Evolutionary conservation across 2,329 filamentous ascomycete genomes (phyloP), one percentile per base, ranked within the genome.

Genomic region (Aspergillus spinulosporus): DNA sequence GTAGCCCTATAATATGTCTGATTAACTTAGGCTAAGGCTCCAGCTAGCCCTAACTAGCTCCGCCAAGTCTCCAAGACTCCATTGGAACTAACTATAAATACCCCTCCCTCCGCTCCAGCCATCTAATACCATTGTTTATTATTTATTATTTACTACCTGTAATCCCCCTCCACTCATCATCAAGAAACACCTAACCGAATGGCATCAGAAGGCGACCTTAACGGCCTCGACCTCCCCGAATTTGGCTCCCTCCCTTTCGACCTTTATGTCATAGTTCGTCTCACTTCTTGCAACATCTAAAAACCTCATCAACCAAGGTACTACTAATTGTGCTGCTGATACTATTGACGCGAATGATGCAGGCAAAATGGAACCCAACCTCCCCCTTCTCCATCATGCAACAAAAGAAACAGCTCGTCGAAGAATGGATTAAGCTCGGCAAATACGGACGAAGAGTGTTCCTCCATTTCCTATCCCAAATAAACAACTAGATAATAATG

Each of bases 291-390:
- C 11, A 28, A 26, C 11, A 43, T 21, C 40, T 26, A 26, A 43
- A 31, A 45, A 45, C 28, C 43, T 12, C 21, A 31, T 21, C 28
- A 12, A 45, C 5, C 43, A 45, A 45, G 43, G 26, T 45, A 45
- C 21, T 31, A 29, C 21, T 45, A 45, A 5, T 29, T 12, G 43
- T 45, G 43, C 43, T 45, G 11, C 43, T 45, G 21, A 37, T 48
- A 8, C 45, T 48, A 48, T 37, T 37, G 11, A 48, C 28, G 45
- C 31, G 32, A 42, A 40, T 43, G 15, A 49, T 49, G 2, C 42
- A 63, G 61, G 55, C 49, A 43, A 52, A 58, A 42, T 63, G 61
- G 61, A 54, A 63, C 45, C 37, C 61, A 14, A 12, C 21, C 7
- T 61, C 59, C 45, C 29, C 52, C 4, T 56, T 60, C 46, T 49